Evolutionary conservation across 495 filamentous ascomycete species (phyloP).

Genomic region (Penicillium bovifimosum): DNA sequence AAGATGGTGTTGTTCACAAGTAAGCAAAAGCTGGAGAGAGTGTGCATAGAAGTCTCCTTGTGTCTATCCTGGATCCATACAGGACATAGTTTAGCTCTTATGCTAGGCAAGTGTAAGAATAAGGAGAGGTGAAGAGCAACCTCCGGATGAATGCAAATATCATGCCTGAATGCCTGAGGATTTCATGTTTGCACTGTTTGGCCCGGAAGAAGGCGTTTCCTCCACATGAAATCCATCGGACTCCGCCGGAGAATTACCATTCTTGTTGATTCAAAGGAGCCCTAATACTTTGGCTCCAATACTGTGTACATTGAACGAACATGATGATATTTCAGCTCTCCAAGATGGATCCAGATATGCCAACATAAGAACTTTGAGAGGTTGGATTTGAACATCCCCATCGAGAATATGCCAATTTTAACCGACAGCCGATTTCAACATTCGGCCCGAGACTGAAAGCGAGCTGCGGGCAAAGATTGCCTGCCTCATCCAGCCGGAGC

Average conservation of each 20-base stretch:
- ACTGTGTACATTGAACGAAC: too few species aligned
- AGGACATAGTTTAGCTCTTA: too few species aligned
- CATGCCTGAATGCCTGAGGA: too few species aligned
- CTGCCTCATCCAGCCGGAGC: conserved; percentile 8
- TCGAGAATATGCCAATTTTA: conserved; percentile 8
- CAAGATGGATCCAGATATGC: too few species aligned
- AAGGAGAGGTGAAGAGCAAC: too few species aligned
- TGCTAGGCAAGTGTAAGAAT: too few species aligned
- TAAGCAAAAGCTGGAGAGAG: too few species aligned
- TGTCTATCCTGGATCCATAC: too few species aligned
- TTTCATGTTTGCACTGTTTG: conserved; percentile 8
- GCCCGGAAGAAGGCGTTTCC: conserved; percentile 11
- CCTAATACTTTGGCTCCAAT: neutral
- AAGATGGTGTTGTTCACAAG: too few species aligned
- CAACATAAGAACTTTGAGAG: neutral
- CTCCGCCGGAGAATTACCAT: conserved; percentile 37
- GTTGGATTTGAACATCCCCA: neutral
- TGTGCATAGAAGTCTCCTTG: too few species aligned
- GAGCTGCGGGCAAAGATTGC: conserved; percentile 9
- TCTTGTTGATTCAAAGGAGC: conserved; percentile 4
- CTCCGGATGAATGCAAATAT: too few species aligned
- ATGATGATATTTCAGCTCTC: too few species aligned
- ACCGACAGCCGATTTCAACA: conserved; percentile 21
- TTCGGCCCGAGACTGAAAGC: conserved; percentile 12
- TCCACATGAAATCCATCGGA: conserved; percentile 18